Evolutionary conservation across 2,329 filamentous ascomycete species (phyloP), one percentile per base, ranked within the genome.

Genomic region (Clarireedia paspali): DNA sequence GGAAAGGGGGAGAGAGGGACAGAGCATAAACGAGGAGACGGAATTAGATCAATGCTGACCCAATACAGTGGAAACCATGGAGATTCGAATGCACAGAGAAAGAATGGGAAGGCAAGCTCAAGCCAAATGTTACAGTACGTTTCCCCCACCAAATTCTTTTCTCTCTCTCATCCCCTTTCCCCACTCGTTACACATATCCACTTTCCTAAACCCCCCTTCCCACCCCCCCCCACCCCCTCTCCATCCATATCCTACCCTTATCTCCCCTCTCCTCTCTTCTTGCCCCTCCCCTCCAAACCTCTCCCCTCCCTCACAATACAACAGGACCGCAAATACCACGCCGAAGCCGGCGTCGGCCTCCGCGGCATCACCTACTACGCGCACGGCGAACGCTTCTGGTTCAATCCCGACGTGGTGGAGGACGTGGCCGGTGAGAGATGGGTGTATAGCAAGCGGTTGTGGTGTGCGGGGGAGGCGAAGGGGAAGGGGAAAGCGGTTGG

Each of bases 351-450:
- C n/a, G 56, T 62, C 0, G 61, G 61, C 14, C 39, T 59, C 10
- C 50, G 61, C 10, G 56, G 40, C 6, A 50, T 62, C 7, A 51
- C 38, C 4, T 63, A 63, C 45, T 23, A 30, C 14, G 61, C 53
- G 14, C 56, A 61, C 36, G 57, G 60, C 15, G 54, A 60, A 47
- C 53, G 55, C 7, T 57, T 56, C 4, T 50, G 48, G 45, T 59
- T 62, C 10, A 53, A 50, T 14, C 55, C 57, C 0, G 46, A 56
- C 36, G 42, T 48, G 56, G 40, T 23, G n/a, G 60, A 62, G 56
- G 56, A 62, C 61, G 36, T 62, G 14, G 39, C 30, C 38, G 51
- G 36, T 2, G 55, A 61, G 42, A 47, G 36, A 42, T 62, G 57
- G 57, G 42, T 58, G 42, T 61, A 61, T 51, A 20, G 20, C 17